Evolutionary conservation across 148 eudicot genomes (phyloP), one percentile per base, ranked within the genome.

Genomic region (Oxyria digyna): DNA sequence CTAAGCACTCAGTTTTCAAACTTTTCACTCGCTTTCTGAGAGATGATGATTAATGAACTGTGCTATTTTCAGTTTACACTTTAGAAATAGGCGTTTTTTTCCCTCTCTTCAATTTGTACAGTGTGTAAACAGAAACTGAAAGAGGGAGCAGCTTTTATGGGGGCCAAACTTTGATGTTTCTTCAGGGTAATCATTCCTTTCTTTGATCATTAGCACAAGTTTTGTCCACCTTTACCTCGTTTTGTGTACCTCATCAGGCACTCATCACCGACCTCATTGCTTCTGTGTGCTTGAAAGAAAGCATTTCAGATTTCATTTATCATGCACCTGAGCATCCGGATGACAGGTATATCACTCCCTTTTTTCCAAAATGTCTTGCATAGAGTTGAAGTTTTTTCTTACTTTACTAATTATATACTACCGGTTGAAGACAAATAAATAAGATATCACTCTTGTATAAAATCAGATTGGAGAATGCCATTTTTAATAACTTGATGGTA

Each of bases 321-420:
- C 38, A 35, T 35, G 38, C 6, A 6, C 38, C 38, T 20, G 75
- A 69, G 74, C 96, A 85, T 79, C 72, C 96, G 0, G 96, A 89
- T 20, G 71, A 74, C 79, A 87, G 86, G 97, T 91, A 32, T 48
- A 8, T 11, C 11, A 40, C 20, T 7, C 29, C 3, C 38, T 35
- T 2, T 35, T 35, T 35, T 35, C 38, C 3, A 6, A 35, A 35
- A 35, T 23, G 62, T 21, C 31, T 54, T 10, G 9, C 31, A 54
- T 54, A 23, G 62, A 3, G 17, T 17, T 45, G 57, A 50, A 49
- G 55, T 49, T 49, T 49, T 26, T 49, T 18, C 20, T 26, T 4
- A 49, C 55, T 49, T 49, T 20, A 49, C 55, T 20, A 11, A 18
- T 20, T 24, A 11, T 42, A 9, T 42, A 13, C 46, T 14, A 2